Percentiles rank a stretch among this genome's conserved stretches.
Evolutionary conservation across 2,329 filamentous ascomycete genomes (phyloP).

Genomic region (Xylariales sp.): DNA sequence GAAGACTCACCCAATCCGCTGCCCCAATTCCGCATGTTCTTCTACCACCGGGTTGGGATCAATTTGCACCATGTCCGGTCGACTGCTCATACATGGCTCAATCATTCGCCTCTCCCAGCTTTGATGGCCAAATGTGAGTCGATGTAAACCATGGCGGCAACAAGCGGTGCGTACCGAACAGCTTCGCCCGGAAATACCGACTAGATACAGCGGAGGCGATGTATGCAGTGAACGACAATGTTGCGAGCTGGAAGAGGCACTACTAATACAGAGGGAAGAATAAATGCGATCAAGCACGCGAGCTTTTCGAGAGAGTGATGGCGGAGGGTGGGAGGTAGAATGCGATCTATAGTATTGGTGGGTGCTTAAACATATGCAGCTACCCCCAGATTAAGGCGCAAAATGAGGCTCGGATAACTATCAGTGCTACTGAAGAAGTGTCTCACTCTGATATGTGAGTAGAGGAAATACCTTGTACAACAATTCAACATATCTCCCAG

Average conservation of each 20-base stretch:
- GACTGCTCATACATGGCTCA: conserved; percentile 56
- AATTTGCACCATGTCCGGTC: conserved; percentile 63
- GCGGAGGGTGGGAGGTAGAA: conserved; percentile 56
- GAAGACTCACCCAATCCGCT: conserved; percentile 61
- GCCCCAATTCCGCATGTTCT: conserved; percentile 62
- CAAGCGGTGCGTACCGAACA: conserved; percentile 64
- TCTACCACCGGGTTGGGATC: conserved; percentile 63
- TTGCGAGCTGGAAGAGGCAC: conserved; percentile 63
- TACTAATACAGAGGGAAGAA: conserved; percentile 65
- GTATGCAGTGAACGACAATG: conserved; percentile 61
- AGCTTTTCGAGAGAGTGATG: conserved; percentile 63
- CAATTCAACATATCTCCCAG: conserved; percentile 17
- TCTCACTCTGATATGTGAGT: conserved; percentile 50
- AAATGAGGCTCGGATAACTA: neutral
- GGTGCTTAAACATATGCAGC: conserved; percentile 57
- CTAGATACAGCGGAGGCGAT: conserved; percentile 62
- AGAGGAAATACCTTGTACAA: conserved; percentile 12
- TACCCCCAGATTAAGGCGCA: conserved; percentile 56
- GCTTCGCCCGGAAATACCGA: conserved; percentile 62
- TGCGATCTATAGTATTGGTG: conserved; percentile 61
- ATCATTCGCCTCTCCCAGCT: conserved; percentile 59
- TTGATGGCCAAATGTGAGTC: conserved; percentile 60
- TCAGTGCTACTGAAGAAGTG: conserved; percentile 3
- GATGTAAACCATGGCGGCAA: conserved; percentile 61
- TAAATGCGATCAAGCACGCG: conserved; percentile 63